A percentile compares a stretch with the other conserved stretches of the same genome.
Conservation (phyloP, 106 monocot species). For the Dendrobium chrysotoxum region DNA sequence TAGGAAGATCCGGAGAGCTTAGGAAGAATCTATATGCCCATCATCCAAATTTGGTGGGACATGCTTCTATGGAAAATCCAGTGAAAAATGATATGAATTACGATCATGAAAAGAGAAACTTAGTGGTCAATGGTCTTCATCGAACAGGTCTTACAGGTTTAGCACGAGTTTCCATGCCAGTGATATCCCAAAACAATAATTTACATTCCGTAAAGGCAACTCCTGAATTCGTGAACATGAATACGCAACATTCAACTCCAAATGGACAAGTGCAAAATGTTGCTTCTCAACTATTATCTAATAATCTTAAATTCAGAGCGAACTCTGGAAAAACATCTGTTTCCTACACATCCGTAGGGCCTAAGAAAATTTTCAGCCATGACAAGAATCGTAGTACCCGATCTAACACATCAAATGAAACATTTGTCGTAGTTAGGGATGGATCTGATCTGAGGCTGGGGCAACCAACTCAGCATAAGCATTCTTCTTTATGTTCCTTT, state of each 20-base stretch:
- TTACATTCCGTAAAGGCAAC: conserved; percentile 9
- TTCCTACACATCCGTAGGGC: conserved; percentile 6
- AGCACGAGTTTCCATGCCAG: conserved; percentile 11
- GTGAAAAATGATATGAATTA: conserved; percentile 9
- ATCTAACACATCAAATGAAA: conserved; percentile 13
- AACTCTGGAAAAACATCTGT: conserved; percentile 16
- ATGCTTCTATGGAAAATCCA: conserved; percentile 15
- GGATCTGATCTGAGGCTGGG: conserved; percentile 69
- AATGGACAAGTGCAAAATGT: conserved; percentile 18
- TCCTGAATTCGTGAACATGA: conserved; percentile 13
- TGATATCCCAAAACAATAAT: conserved; percentile 15
- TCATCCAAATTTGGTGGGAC: conserved; percentile 8
- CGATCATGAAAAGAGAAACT: conserved; percentile 13
- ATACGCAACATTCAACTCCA: conserved; percentile 6
- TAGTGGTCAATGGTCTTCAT: conserved; percentile 10
- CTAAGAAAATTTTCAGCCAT: conserved; percentile 13
- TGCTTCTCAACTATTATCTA: conserved; percentile 15
- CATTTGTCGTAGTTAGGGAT: background rate
- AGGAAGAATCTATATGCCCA: conserved; percentile 11
- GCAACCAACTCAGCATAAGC: conserved; percentile 55
- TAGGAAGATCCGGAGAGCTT: conserved; percentile 23
- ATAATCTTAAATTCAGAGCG: conserved; percentile 3
- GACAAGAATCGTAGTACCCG: conserved; percentile 11
- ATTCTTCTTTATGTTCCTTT: conserved; percentile 14
- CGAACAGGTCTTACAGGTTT: background rate